Conservation (phyloP, 352 stramenopile genomes). For the Phytophthora melonis region DNA sequence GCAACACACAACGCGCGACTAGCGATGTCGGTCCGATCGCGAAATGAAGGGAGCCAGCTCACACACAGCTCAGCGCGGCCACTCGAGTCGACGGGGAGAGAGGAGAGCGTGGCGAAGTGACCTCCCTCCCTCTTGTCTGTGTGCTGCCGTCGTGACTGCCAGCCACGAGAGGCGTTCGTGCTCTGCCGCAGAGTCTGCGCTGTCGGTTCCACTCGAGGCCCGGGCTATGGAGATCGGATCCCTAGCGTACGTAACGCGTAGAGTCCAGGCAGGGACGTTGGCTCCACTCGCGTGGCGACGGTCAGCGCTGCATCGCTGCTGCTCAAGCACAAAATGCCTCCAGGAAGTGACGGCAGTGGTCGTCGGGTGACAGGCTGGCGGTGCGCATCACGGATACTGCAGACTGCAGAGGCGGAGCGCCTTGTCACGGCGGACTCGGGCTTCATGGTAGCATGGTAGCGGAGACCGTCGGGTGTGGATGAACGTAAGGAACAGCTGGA, state of each 20-base stretch:
- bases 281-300: not conserved
- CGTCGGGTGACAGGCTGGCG: not conserved
- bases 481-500: slow-evolving; percentile 26
- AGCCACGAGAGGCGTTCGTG: slow-evolving; percentile 22
- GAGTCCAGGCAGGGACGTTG: slow-evolving; percentile 14
- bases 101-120: not conserved
- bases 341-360: not conserved
- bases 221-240: slow-evolving; percentile 35
- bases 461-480: slow-evolving; percentile 26
- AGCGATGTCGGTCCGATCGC: slow-evolving; percentile 19
- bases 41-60: slow-evolving; percentile 29
- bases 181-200: too few relatives aligned
- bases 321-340: not conserved
- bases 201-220: slow-evolving; percentile 20
- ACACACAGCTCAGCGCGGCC: slow-evolving; percentile 4
- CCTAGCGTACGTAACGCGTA: slow-evolving; percentile 40
- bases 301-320: not conserved
- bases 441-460: not conserved
- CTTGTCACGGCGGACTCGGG: not conserved
- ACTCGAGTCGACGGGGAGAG: not conserved
- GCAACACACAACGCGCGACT: slow-evolving; percentile 21
- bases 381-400: not conserved
- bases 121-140: not conserved
- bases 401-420: not conserved
- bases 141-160: slow-evolving; percentile 35